Percentiles rank a stretch among this genome's conserved stretches.
Evolutionary conservation across 2,329 filamentous ascomycete genomes (phyloP).

Genomic region (Didymella sp.): DNA sequence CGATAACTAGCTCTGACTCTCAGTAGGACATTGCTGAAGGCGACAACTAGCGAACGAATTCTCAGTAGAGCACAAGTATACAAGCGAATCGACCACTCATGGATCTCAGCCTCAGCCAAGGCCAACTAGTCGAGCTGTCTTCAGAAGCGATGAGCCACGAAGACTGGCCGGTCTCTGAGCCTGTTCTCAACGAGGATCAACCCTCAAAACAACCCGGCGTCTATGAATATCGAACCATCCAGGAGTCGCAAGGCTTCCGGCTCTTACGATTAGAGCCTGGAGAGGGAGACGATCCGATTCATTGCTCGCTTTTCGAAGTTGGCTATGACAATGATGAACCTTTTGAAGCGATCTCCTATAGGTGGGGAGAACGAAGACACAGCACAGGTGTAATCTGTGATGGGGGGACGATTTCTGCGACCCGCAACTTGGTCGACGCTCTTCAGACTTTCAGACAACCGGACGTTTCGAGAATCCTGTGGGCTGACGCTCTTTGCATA

Average conservation of each 20-base stretch:
- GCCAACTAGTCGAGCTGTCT: no score
- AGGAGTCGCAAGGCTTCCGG: neutral
- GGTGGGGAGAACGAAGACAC: neutral
- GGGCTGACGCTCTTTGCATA: constrained; percentile 42
- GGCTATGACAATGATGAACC: neutral
- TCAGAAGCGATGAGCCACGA: no score
- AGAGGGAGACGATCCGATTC: neutral
- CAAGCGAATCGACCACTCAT: no score
- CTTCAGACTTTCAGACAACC: constrained; percentile 2
- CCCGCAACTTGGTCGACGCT: constrained; percentile 10
- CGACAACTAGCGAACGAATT: no score
- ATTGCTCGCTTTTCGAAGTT: neutral
- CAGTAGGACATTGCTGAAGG: no score
- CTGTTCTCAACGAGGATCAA: no score
- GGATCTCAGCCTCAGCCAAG: no score
- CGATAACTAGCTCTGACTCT: no score
- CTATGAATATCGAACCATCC: no score
- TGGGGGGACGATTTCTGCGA: neutral
- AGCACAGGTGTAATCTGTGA: neutral
- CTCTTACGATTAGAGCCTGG: neutral
- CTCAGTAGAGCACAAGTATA: no score
- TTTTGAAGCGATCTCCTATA: neutral
- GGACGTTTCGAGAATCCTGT: constrained; percentile 14
- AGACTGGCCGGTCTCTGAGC: no score
- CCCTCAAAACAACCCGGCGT: no score